phyloP scores from a whole-genome alignment of 1,284 basidiomycete genomes.

The Ceratobasidium sp. region DNA sequence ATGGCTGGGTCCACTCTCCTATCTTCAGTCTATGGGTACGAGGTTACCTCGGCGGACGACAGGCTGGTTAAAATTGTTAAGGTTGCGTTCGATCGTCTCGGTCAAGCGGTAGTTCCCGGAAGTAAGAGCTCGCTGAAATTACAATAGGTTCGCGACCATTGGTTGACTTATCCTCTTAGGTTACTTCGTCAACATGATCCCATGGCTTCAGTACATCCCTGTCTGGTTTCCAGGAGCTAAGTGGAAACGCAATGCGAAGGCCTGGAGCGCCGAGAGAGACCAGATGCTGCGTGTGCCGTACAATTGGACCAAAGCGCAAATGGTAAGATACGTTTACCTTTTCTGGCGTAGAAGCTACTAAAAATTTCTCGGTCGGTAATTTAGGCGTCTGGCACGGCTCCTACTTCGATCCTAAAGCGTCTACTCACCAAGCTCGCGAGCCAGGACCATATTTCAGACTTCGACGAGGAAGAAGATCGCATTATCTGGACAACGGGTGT shows the following conservation, averaged over 20 bases:
- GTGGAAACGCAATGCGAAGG: slow-evolving; percentile 28
- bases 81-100: slow-evolving; percentile 3
- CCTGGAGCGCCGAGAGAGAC: slow-evolving; percentile 29
- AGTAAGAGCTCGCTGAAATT: neutral
- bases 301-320: slow-evolving; percentile 29
- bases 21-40: slow-evolving; percentile 37
- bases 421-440: slow-evolving; percentile 2
- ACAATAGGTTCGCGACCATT: neutral
- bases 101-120: slow-evolving; percentile 5
- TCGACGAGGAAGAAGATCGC: slow-evolving; percentile 4
- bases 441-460: neutral
- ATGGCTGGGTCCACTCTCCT: slow-evolving; percentile 22
- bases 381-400: slow-evolving; percentile 6
- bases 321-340: neutral
- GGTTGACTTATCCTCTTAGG: neutral
- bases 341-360: neutral
- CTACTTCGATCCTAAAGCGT: slow-evolving; percentile 4
- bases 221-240: slow-evolving; percentile 43
- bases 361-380: neutral
- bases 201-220: slow-evolving; percentile 43
- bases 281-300: slow-evolving; percentile 39
- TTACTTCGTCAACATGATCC: slow-evolving; percentile 39
- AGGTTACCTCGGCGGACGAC: slow-evolving; percentile 36
- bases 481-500: slow-evolving; percentile 34
- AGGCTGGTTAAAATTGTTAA: slow-evolving; percentile 29